Evolutionary conservation across 805 yeast genomes (phyloP).

Genomic region (Yamadazyma olivae): DNA sequence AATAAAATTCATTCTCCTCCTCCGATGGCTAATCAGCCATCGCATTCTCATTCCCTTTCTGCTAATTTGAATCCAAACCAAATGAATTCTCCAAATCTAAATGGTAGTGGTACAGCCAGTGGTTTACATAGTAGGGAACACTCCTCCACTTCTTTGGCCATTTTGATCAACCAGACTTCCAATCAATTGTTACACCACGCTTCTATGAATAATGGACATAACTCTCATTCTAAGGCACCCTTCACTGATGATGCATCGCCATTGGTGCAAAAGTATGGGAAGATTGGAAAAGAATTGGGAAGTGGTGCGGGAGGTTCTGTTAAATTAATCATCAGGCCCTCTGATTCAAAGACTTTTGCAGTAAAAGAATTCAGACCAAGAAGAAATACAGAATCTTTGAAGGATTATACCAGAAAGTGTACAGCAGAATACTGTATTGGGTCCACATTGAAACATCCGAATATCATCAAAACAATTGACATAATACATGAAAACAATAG

Average conservation of each 20-base stretch:
- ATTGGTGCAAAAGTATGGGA: conserved; percentile 72
- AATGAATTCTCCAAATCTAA: neutral
- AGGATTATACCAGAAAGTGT: conserved; percentile 89
- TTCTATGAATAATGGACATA: conserved; percentile 35
- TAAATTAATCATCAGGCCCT: conserved; percentile 61
- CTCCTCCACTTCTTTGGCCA: conserved; percentile 35
- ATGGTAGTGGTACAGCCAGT: conserved; percentile 4
- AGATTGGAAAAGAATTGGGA: conserved; percentile 82
- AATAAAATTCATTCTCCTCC: conserved; percentile 30
- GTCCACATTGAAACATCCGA: conserved; percentile 82
- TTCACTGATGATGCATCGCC: conserved; percentile 46
- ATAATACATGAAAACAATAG: conserved; percentile 86
- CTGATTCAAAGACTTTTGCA: conserved; percentile 76
- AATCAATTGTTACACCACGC: conserved; percentile 35
- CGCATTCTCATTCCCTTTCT: neutral
- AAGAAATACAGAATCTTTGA: conserved; percentile 66
- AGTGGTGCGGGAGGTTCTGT: conserved; percentile 97
- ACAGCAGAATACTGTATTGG: conserved; percentile 96
- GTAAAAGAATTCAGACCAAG: conserved; percentile 88
- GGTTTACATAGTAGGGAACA: conserved; percentile 23
- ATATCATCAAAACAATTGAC: conserved; percentile 87
- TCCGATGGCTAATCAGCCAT: conserved; percentile 15
- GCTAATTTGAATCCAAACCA: neutral
- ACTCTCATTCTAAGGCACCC: conserved; percentile 15
- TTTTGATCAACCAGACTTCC: conserved; percentile 35